Conservation (phyloP, 2,329 filamentous ascomycete species). For the Pseudogymnoascus pannorum region DNA sequence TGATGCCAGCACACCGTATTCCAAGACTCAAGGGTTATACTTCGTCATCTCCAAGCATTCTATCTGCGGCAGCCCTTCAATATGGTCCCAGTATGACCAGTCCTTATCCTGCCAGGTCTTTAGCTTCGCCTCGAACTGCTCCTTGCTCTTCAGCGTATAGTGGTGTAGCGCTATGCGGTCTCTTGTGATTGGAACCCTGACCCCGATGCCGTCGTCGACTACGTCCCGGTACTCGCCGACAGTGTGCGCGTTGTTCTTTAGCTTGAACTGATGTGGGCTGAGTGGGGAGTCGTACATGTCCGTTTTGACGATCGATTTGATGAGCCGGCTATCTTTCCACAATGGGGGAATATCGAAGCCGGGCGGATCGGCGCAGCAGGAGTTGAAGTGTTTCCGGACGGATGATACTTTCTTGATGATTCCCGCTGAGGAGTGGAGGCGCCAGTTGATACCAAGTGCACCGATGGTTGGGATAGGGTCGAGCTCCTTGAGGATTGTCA, state of each 20-base stretch:
- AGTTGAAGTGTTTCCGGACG: constrained; percentile 25
- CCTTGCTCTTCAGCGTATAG: constrained; percentile 28
- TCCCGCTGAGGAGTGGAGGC: constrained; percentile 26
- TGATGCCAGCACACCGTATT: background rate
- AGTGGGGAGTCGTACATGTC: constrained; percentile 16
- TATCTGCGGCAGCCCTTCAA: constrained; percentile 22
- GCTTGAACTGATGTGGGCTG: constrained; percentile 23
- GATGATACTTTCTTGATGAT: constrained; percentile 21
- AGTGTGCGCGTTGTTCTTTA: constrained; percentile 16
- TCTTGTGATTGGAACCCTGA: constrained; percentile 25
- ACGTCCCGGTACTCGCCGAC: constrained; percentile 25
- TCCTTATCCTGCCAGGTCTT: constrained; percentile 22
- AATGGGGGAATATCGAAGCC: constrained; percentile 14
- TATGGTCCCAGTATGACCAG: constrained; percentile 20
- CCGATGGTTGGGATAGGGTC: constrained; percentile 23
- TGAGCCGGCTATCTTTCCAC: constrained; percentile 24
- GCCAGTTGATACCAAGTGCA: constrained; percentile 29
- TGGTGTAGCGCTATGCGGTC: constrained; percentile 28
- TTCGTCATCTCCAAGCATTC: constrained; percentile 22
- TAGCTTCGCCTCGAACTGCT: constrained; percentile 28
- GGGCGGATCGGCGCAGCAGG: constrained; percentile 22
- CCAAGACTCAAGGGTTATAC: constrained; percentile 18
- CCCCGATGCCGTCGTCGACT: constrained; percentile 16
- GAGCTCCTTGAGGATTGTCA: constrained; percentile 23
- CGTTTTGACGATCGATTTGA: constrained; percentile 29